Evolutionary conservation across 2,329 filamentous ascomycete species (phyloP).

Genomic region (Fusarium sp.): DNA sequence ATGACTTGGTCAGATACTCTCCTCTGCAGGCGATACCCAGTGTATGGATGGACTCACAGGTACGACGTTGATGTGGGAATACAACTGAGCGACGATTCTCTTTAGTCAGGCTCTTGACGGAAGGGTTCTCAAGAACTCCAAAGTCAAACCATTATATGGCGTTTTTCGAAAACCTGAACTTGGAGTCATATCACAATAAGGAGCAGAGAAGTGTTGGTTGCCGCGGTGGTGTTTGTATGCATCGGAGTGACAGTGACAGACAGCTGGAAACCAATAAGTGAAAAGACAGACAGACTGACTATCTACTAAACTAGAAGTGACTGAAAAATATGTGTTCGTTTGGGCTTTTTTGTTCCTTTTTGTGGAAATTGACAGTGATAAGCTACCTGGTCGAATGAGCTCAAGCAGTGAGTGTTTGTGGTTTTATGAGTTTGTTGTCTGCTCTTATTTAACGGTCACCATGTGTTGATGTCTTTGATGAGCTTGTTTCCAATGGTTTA

Average conservation of each 20-base stretch:
- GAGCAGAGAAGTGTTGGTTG: neutral
- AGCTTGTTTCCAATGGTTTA: neutral
- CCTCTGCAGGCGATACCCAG: neutral
- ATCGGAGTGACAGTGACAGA: constrained; percentile 18
- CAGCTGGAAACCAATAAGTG: neutral
- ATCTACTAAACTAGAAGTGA: neutral
- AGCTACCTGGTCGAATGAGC: neutral
- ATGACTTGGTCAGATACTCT: neutral
- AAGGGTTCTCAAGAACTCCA: neutral
- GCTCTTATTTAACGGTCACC: too few species aligned
- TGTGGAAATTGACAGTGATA: neutral
- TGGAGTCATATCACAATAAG: neutral
- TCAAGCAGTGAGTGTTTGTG: neutral
- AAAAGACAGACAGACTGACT: too few species aligned
- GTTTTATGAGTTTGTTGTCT: neutral
- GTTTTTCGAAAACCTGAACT: neutral
- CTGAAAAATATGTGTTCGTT: neutral
- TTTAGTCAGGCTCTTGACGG: neutral
- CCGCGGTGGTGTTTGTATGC: neutral
- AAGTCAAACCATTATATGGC: neutral
- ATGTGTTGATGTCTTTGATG: neutral
- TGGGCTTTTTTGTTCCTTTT: neutral
- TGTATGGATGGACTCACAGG: neutral
- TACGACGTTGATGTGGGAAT: neutral
- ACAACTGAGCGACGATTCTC: neutral